Evolutionary conservation across 805 yeast genomes (phyloP), one percentile per base, ranked within the genome.

Genomic region (Kregervanrija fluxuum): DNA sequence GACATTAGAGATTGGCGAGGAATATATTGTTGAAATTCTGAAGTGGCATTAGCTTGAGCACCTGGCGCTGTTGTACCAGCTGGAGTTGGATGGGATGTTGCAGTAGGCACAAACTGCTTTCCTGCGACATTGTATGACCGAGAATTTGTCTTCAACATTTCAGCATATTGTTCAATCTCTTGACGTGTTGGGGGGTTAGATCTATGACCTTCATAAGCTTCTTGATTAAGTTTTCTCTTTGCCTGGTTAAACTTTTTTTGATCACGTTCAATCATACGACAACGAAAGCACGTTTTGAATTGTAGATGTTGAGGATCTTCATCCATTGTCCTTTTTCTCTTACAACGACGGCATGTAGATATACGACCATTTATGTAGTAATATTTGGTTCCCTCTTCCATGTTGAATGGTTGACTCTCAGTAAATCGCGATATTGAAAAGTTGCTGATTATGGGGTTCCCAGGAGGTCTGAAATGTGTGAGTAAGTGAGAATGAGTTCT

Each of bases 231-330:
- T 47, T 42, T 53, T 41, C 54, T 56, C 44, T 40, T 55, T 17
- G 51, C 61, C 53, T 45, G 58, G 33, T 54, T 52, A 42, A 58
- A 54, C 35, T 63, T 60, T 47, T 62, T 62, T 44, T 62, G 67
- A 14, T 62, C 64, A 48, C 81, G 62, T 56, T 75, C 81, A 39
- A 75, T 71, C 56, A 74, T 72, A 46, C 81, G 68, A 54, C 81
- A 75, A 49, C 77, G 74, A 54, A 75, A 77, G 60, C 81, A 75
- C 4, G 81, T 75, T 49, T 75, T 75, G 56, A 74, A 75, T 54
- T 73, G 77, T 51, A 70, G 65, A 35, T 75, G 79, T 49, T 75
- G 79, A 2, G 77, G 74, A 17, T 76, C 75, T 58, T 75, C 81
- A 48, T 74, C 75, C 48, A 70, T 73, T 50, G 73, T 67, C 61